Evolutionary conservation across 345 rosid species (phyloP), one percentile per base, ranked within the genome.

Genomic region (Camelina sativa): DNA sequence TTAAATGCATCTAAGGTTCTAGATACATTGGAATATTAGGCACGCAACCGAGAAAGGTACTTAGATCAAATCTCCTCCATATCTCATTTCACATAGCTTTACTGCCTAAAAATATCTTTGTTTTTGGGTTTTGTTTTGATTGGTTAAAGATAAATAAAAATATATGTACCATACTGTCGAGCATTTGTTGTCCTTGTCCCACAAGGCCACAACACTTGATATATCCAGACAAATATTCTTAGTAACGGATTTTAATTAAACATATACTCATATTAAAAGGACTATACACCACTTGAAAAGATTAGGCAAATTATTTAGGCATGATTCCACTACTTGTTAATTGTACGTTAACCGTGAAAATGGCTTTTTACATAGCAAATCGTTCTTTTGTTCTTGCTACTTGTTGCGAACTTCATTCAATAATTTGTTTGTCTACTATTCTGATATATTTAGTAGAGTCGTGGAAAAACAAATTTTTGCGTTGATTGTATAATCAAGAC

Each of bases 41-140:
- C 76, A 76, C 72, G 76, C 35, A 70, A 76, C 76, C 38, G 54
- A 69, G 54, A 69, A 76, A 76, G 71, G 37, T 23, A 46, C 70
- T 40, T 44, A 62, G 69, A 38, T 15, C 30, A 62, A 76, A 38
- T 56, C 15, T 57, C 71, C 35, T 63, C 61, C 71, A 37, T 63
- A 63, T 34, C 59, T 47, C 37, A 46, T 47, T 70, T 63, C 71
- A 76, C 65, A 76, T 76, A 76, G 41, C 64, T 69, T 76, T 76
- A 52, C 17, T 68, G 28, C 69, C 79, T 76, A 53, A 75, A 60
- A 52, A 28, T 51, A n/a, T 43, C 22, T 12, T 46, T 57, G 30
- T n/a, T 34, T 34, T 34, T 7, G 8, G 8, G 32, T 65, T 25
- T 63, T 17, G 19, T 44, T 23, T 61, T 8, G 20, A 8, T 38